Percentiles rank a stretch among this genome's conserved stretches.
phyloP scores from a whole-genome alignment of 2,329 filamentous ascomycete genomes.

The Neonectria punicea region DNA sequence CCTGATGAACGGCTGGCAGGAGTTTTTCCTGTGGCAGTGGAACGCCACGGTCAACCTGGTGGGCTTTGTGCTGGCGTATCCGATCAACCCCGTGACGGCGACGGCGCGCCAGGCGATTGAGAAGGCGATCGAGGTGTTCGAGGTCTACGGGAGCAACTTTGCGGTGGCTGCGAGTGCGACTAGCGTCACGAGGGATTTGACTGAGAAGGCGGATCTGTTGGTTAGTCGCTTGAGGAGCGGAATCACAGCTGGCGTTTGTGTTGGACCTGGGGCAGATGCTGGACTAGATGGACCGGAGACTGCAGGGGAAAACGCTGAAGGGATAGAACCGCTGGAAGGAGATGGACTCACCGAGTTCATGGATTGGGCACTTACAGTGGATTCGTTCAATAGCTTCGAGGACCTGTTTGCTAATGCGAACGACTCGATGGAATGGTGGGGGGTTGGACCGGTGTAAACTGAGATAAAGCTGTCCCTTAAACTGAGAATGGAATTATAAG shows the following conservation, averaged over 20 bases:
- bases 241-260: constrained; percentile 12
- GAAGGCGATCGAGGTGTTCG: constrained; percentile 52
- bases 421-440: constrained; percentile 19
- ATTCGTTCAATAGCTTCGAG: constrained; percentile 41
- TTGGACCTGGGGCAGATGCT: neutral
- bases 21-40: constrained; percentile 45
- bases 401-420: constrained; percentile 35
- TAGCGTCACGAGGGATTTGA: constrained; percentile 47
- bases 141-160: constrained; percentile 52
- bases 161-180: constrained; percentile 52
- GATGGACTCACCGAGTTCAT: constrained; percentile 38
- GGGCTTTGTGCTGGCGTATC: constrained; percentile 48
- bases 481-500: neutral
- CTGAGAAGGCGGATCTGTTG: constrained; percentile 36
- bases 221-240: constrained; percentile 20
- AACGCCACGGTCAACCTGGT: constrained; percentile 46
- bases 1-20: constrained; percentile 42
- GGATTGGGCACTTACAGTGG: constrained; percentile 44
- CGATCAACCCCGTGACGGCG: constrained; percentile 38
- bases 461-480: neutral
- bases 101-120: constrained; percentile 45
- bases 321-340: neutral
- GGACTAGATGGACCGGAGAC: neutral
- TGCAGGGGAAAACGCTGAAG: neutral
- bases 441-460: neutral